Base-by-base conservation (phyloP, 2,329 filamentous ascomycete genomes). In the Alternaria brassicicola region DNA sequence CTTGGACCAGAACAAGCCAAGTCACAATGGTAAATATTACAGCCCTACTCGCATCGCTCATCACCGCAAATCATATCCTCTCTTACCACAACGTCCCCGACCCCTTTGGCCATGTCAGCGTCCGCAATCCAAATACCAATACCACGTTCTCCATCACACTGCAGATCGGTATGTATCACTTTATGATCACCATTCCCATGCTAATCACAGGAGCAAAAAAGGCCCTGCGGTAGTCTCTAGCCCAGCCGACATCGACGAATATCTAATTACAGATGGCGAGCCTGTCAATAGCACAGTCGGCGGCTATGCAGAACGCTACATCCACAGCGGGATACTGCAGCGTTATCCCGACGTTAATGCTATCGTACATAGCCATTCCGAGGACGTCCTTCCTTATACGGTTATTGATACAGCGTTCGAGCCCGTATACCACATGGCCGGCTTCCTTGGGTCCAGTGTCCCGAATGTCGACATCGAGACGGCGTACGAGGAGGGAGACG, bases 31-130 rank as follows among this genome's bases (percentile, higher is more conserved):
- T 67, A 9, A 72, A 69, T 54, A 61, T 61, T 26, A 68, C 63
- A 54, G 79, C 57, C 1, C 62, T 64, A 5, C 63, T 70, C 31
- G 60, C 57, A 21, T 63, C 51, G 26, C 68, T 82, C 46, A 80
- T 83, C 30, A 73, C 74, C 4, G 80, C 78, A 13, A 78, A 78
- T 58, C 82, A 84, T 61, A 83, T 84, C 42, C 77, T 85, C 0
- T 80, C 84, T 63, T 72, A 82, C 55, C 78, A 83, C 36, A 68
- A 72, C 41, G 78, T 85, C 8, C 72, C 85, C 30, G 83, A 85
- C 57, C 80, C 80, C 2, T 84, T 81, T 61, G 82, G 83, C 21
- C 83, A 85, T 55, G 69, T 85, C n/a, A 83, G 82, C 9, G 72
- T 83, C 31, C 77, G 83, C 3, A 79, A 84, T 55, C 81, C 82